Percentiles rank a stretch among this genome's conserved stretches.
Evolutionary conservation across 768 basidiomycete species (phyloP).

Genomic region (Rhodocollybia butyracea): DNA sequence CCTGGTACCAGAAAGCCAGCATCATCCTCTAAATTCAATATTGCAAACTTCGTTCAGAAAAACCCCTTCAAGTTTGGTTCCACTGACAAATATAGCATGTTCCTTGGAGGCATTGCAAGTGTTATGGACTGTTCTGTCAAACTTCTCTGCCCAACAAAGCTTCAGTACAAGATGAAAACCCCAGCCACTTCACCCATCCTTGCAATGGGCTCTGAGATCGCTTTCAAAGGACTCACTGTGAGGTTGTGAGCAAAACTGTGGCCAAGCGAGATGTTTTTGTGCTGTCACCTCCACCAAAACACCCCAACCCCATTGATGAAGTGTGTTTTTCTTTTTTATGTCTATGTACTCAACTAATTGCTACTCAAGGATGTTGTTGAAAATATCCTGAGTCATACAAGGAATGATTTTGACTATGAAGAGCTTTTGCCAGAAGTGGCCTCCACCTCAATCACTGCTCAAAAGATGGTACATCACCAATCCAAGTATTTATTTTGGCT

Average conservation of each 20-base stretch:
- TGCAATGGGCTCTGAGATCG: not conserved
- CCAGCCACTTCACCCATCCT: not conserved
- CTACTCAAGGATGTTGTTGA: not conserved
- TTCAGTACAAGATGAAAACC: not conserved
- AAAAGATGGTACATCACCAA: not conserved
- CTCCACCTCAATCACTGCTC: not conserved
- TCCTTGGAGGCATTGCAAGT: not conserved
- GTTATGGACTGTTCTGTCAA: not conserved
- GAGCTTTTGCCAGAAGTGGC: not conserved
- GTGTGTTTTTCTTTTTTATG: not conserved
- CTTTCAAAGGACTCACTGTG: not conserved
- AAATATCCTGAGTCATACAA: not conserved
- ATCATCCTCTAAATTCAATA: not conserved
- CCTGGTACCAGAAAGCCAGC: too few species aligned
- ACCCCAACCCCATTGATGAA: not conserved
- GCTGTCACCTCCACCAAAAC: not conserved
- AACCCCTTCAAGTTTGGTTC: not conserved
- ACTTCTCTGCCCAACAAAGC: not conserved
- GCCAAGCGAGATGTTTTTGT: not conserved
- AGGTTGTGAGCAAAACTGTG: not conserved
- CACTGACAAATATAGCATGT: not conserved
- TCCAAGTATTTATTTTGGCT: not conserved
- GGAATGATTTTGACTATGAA: not conserved
- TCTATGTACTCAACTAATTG: not conserved
- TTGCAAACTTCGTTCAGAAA: not conserved